These are phyloP conservation scores for Lyophyllum atratum DNA, from an alignment of 768 basidiomycete species.

Conservation along the genomic window DNA sequence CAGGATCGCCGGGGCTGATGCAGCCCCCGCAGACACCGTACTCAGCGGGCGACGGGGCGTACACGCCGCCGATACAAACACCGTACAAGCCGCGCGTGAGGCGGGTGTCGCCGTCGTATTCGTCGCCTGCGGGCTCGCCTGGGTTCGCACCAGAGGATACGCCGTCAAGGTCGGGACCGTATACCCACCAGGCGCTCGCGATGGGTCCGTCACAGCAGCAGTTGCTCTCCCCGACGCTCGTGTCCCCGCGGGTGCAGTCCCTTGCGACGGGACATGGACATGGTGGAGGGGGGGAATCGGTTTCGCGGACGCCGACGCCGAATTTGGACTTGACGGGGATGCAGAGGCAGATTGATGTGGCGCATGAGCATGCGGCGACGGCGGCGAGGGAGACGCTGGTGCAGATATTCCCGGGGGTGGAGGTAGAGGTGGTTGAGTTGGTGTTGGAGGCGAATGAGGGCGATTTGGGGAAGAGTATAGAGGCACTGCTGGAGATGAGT, in stretches of 20 bases:
- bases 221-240: constrained; percentile 27
- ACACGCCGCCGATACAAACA: constrained; percentile 50
- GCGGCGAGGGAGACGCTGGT: constrained; percentile 75
- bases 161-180: constrained; percentile 48
- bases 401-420: constrained; percentile 88
- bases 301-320: constrained; percentile 73
- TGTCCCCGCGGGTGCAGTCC: constrained; percentile 49
- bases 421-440: constrained; percentile 83
- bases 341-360: constrained; percentile 77
- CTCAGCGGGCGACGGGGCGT: constrained; percentile 36
- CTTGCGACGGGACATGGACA: constrained; percentile 20
- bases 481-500: constrained; percentile 78
- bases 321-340: constrained; percentile 69
- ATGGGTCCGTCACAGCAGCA: constrained; percentile 51
- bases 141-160: constrained; percentile 47
- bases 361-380: constrained; percentile 70
- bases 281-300: constrained; percentile 35
- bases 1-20: constrained; percentile 16
- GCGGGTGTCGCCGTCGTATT: constrained; percentile 25
- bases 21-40: constrained; percentile 34
- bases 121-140: constrained; percentile 28
- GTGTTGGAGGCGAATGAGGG: constrained; percentile 89
- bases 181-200: constrained; percentile 49
- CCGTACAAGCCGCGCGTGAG: constrained; percentile 78
- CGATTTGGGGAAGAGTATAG: constrained; percentile 89